Base-by-base conservation (phyloP, 495 filamentous ascomycete species). In the Chaetomium cochliodes region DNA sequence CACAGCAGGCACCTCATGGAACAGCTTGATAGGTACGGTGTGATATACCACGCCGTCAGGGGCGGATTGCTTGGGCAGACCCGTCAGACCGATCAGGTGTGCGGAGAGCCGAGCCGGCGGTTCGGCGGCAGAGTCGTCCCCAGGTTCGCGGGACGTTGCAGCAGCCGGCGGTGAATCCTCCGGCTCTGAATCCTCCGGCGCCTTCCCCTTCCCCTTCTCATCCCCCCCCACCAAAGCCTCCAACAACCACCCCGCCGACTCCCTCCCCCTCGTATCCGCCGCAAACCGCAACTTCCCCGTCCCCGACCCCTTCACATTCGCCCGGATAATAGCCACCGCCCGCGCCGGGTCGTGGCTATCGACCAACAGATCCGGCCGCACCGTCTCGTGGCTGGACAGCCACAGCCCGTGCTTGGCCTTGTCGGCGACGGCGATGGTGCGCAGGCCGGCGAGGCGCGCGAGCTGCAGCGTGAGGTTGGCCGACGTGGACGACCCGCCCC, bases 1-100 rank as follows among this genome's bases (percentile, higher is more conserved):
- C 0, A 89, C 78, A 3, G 74, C 73, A 0, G 83, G 79, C 4
- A 84, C 81, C 57, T 82, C 79, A 66, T 90, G 88, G 67, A 89
- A 90, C 26, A 88, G 64, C 72, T 90, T 90, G 58, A 90, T 88
- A 0, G 87, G 88, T 23, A 90, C 84, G 5, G 79, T 85, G 62
- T 90, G 87, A 28, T 72, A 74, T 55, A 68, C 13, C 2, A 65
- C 64, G 20, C 88, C 79, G 12, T 80, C 78, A 0, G 75, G 64
- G 3, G 76, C 65, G 13, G 68, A 65, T 56, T 78, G 76, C 67
- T 87, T 86, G 0, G 88, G 88, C 18, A 87, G 62, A 0, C 87
- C 88, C 6, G 84, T 86, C 33, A 90, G 66, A 0, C 87, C 87
- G 6, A 90, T 79, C 6, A 90, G 75, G 74, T 90, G 87, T 23